phyloP scores from a whole-genome alignment of 805 yeast genomes.

The Scheffersomyces amazonensis region DNA sequence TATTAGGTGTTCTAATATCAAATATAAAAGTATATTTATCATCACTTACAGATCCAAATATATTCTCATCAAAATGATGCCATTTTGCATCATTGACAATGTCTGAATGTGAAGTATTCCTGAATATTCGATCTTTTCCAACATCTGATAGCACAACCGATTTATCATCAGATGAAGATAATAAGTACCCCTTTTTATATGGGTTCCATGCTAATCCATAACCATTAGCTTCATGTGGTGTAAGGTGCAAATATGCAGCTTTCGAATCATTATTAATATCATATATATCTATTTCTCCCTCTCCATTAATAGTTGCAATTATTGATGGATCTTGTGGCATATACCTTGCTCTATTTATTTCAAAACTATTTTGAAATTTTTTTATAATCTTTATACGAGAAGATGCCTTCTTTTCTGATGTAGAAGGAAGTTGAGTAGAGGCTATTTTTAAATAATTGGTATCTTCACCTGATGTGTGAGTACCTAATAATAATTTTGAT shows the following conservation, averaged over 20 bases:
- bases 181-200: conserved; percentile 42
- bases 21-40: conserved; percentile 54
- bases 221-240: conserved; percentile 65
- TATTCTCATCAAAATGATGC: conserved; percentile 49
- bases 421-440: conserved; percentile 51
- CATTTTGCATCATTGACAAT: conserved; percentile 78
- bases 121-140: conserved; percentile 2
- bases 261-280: conserved; percentile 26
- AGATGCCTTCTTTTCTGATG: conserved; percentile 30
- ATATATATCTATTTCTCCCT: conserved; percentile 59
- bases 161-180: conserved; percentile 66
- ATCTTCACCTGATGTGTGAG: conserved; percentile 73
- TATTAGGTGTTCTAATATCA: conserved; percentile 45
- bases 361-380: conserved; percentile 60
- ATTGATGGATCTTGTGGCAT: conserved; percentile 58
- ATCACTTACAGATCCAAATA: conserved; percentile 74
- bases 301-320: conserved; percentile 67
- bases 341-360: conserved; percentile 69
- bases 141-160: conserved; percentile 63
- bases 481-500: conserved; percentile 60
- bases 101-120: conserved; percentile 40
- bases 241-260: conserved; percentile 24
- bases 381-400: conserved; percentile 60
- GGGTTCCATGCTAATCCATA: conserved; percentile 73
- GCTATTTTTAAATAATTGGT: conserved; percentile 66